These are phyloP conservation scores for Chenopodium berlandieri DNA, from an alignment of 148 eudicot species.

Conservation along the genomic window DNA sequence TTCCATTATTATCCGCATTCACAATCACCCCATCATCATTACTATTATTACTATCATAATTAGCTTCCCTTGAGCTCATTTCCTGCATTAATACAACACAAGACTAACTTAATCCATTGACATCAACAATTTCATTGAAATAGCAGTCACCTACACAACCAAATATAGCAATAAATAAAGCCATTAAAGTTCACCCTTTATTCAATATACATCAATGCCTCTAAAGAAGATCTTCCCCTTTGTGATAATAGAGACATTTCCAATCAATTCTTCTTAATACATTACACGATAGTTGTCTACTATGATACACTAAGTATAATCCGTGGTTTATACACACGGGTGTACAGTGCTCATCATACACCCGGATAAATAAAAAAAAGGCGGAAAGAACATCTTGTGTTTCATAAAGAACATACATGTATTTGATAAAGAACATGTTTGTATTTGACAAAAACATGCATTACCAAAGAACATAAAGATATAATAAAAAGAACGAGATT, in stretches of 20 bases:
- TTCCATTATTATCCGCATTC: constrained; percentile 41
- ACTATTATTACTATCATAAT: constrained; percentile 37
- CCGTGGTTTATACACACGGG: too few species aligned
- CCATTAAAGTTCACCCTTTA: background rate
- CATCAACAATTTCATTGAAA: background rate
- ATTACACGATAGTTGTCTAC: background rate
- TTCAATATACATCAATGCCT: background rate
- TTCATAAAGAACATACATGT: too few species aligned
- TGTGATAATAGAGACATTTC: background rate
- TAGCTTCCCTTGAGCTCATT: constrained; percentile 40
- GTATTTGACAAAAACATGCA: too few species aligned
- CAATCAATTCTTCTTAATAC: too few species aligned
- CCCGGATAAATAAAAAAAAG: too few species aligned
- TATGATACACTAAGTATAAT: background rate
- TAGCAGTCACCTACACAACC: background rate
- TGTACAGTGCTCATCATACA: too few species aligned
- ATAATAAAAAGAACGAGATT: too few species aligned
- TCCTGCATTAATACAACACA: constrained; percentile 35
- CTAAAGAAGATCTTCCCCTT: background rate
- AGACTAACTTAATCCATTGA: background rate
- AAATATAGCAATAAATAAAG: background rate
- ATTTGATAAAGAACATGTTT: too few species aligned
- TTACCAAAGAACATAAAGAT: too few species aligned
- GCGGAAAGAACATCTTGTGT: too few species aligned
- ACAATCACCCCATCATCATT: constrained; percentile 53